Percentiles rank a stretch among this genome's conserved stretches.
Conservation (phyloP, 768 basidiomycete genomes). For the Amanita exitialis region DNA sequence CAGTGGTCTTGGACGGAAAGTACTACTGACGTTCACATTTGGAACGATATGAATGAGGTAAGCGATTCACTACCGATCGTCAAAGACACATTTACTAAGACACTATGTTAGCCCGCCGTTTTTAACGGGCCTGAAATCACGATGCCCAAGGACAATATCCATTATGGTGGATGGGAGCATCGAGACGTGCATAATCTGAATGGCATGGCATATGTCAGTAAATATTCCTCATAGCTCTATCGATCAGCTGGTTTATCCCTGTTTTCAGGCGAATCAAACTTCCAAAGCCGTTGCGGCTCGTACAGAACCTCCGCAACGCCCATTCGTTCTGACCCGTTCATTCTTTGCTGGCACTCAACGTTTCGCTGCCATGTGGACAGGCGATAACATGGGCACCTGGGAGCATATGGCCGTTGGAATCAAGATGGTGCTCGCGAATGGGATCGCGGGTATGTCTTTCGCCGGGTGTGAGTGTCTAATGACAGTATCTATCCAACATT, state of each 20-base stretch:
- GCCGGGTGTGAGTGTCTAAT: constrained; percentile 61
- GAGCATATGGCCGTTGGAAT: constrained; percentile 92
- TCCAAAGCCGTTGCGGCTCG: constrained; percentile 70
- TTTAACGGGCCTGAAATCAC: constrained; percentile 97
- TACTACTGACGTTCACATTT: constrained; percentile 80
- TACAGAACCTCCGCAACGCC: constrained; percentile 66
- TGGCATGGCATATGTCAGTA: constrained; percentile 81
- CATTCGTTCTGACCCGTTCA: constrained; percentile 91
- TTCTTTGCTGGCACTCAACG: constrained; percentile 96
- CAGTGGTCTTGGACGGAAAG: constrained; percentile 75
- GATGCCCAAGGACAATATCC: constrained; percentile 58
- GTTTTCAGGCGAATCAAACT: constrained; percentile 68
- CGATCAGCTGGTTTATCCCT: neutral
- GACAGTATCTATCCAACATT: neutral
- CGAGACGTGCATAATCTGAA: constrained; percentile 97
- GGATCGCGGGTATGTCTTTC: constrained; percentile 87
- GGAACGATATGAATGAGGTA: constrained; percentile 99
- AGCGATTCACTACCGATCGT: constrained; percentile 4
- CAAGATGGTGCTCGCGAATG: constrained; percentile 86
- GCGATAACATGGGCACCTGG: constrained; percentile 97
- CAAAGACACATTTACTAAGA: neutral
- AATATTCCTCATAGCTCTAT: neutral
- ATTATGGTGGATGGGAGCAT: constrained; percentile 96
- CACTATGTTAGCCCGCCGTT: constrained; percentile 60
- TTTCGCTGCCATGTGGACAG: constrained; percentile 97